Evolutionary conservation across 2,329 filamentous ascomycete genomes (phyloP), one percentile per base, ranked within the genome.

Genomic region (Ilyonectria destructans): DNA sequence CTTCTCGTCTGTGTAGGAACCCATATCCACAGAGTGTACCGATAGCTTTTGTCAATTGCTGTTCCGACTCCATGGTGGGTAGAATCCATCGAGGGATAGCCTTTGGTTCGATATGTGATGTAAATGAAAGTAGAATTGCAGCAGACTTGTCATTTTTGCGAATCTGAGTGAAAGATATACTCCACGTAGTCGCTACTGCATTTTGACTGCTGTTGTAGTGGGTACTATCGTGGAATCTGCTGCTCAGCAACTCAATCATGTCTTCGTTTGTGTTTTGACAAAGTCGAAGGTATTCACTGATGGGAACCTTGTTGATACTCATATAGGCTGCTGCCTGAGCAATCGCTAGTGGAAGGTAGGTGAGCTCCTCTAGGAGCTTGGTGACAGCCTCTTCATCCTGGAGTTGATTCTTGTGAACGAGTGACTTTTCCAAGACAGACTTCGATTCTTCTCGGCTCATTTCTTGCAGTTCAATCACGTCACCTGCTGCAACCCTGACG

Each of bases 161-260:
- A 9, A 84, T 81, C 33, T 81, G 77, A 7, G 82, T 67, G 15
- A 86, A 82, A 0, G 83, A 84, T 6, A 85, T 74, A 1, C 82
- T 62, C 79, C 81, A 82, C 1, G 83, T 83, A 0, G 76, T 78
- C 6, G 79, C 80, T 3, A 84, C 74, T 1, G 82, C 75, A 31
- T 81, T 79, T 45, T 77, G 77, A 4, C 79, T 74, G 4, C 59
- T 69, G 67, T 82, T 80, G 26, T 78, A 75, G n/a, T 43, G 40
- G 2, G 63, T 74, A 4, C 75, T 71, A 63, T 83, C 82, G 5
- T 70, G 68, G 29, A 82, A 81, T 10, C 81, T 77, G 58, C 5
- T 13, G 13, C 33, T 61, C 0, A 69, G 6, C 9, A 69, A 6
- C 0, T 43, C 40, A 17, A 43, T n/a, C 17, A 43, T n/a, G 8